Evolutionary conservation across 139 green algal genomes (phyloP), one percentile per base, ranked within the genome.

Genomic region (Zygnema cylindricum): DNA sequence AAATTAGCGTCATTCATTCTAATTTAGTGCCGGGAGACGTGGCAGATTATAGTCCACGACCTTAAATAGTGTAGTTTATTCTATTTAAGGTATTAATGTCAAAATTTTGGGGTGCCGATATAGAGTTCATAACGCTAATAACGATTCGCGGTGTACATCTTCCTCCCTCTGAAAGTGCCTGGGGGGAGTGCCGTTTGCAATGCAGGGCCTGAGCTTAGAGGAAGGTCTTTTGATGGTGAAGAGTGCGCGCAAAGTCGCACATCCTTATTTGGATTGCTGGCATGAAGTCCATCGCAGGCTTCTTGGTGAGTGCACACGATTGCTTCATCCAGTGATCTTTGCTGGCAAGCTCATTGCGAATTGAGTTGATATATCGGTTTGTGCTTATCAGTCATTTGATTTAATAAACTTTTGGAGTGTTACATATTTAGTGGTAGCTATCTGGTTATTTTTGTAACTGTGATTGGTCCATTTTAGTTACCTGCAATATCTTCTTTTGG

Each of bases 181-280:
- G 7, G 71, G 3, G 42, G 3, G 38, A 16, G 71, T 79, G 71
- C 3, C 49, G 7, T 63, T 63, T 63, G 36, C 38, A 11, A 11
- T 36, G 76, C 87, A 91, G 87, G 87, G 87, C 30, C 30, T 90
- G 69, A 86, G 43, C 42, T 73, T 86, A 38, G 82, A 91, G 7
- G 88, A 92, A 78, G 88, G 83, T 21, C 32, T 88, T 16, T 42
- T 40, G 36, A 23, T 92, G 32, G 84, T 92, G 33, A 90, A 86
- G 88, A 43, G 16, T 1, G 43, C 43, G 0, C 69, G 88, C 0
- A 71, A 71, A 32, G n/a, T 92, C 30, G 88, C 88, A 33, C 82
- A 92, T 55, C 88, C 88, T 35, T 92, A 92, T 76, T 77, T 92
- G 35, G 88, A 92, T 32, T 92, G 88, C 78, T 86, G 73, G 84